Evolutionary conservation across 345 rosid species (phyloP).

Genomic region (Eucalyptus shirleyi): DNA sequence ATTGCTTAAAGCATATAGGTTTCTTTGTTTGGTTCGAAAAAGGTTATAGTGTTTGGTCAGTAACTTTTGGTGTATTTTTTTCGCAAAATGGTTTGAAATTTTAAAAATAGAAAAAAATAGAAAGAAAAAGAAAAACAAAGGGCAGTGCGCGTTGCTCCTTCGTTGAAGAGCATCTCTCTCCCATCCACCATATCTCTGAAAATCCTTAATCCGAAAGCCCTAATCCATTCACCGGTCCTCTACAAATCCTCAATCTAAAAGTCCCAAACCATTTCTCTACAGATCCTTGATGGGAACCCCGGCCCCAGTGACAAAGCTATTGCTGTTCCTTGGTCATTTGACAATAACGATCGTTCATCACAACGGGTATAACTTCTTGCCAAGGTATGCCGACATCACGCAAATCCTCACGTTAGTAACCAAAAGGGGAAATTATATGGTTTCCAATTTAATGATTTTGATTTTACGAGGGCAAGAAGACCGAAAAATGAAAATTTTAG

Average conservation of each 20-base stretch:
- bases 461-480: neutral
- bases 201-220: neutral
- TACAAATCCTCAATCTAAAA: neutral
- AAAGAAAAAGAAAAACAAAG: too few relatives aligned
- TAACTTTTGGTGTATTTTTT: neutral
- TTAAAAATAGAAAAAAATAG: too few relatives aligned
- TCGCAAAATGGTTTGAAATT: neutral
- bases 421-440: neutral
- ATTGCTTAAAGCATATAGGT: neutral
- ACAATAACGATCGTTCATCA: rapidly evolving
- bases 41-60: neutral
- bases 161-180: neutral
- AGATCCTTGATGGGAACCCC: neutral
- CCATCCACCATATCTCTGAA: neutral
- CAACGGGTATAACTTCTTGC: neutral
- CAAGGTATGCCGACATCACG: neutral
- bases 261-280: neutral
- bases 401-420: neutral
- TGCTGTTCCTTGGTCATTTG: neutral
- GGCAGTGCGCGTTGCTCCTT: neutral
- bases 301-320: too few relatives aligned
- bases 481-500: neutral
- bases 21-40: neutral
- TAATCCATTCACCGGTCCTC: neutral
- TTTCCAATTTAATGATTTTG: neutral